These are phyloP conservation scores for Lophiostoma macrostomum DNA, from an alignment of 495 filamentous ascomycete species.

Conservation along the genomic window DNA sequence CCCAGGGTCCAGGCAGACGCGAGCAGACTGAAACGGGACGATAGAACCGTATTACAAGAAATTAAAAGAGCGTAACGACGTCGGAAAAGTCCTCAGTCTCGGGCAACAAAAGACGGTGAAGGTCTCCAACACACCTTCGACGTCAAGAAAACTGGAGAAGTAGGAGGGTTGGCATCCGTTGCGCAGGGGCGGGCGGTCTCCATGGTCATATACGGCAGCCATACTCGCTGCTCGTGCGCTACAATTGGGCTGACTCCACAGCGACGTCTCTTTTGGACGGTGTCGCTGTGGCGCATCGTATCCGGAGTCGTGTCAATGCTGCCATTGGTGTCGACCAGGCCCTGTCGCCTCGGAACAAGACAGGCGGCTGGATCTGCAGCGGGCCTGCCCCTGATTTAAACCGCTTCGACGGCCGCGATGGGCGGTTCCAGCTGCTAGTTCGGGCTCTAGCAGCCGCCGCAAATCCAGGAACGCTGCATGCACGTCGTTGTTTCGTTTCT, in stretches of 20 bases:
- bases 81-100: conserved; percentile 21
- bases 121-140: conserved; percentile 8
- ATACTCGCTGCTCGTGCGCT: neutral
- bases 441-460: neutral
- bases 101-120: neutral
- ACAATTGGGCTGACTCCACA: conserved; percentile 6
- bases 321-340: neutral
- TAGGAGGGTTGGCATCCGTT: neutral
- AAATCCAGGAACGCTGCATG: too few species aligned
- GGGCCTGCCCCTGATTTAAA: conserved; percentile 7
- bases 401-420: neutral
- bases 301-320: neutral
- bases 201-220: conserved; percentile 15
- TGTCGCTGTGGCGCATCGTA: neutral
- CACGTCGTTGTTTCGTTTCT: too few species aligned
- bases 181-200: conserved; percentile 2
- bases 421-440: neutral
- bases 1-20: neutral
- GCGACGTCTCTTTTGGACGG: conserved; percentile 7
- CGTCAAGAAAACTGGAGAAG: conserved; percentile 9
- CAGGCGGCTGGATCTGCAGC: neutral
- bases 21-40: neutral
- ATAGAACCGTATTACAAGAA: conserved; percentile 1
- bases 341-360: conserved; percentile 2
- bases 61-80: conserved; percentile 27